Base-by-base conservation (phyloP, 805 yeast species). In the Monosporozyma yasuniensis region DNA sequence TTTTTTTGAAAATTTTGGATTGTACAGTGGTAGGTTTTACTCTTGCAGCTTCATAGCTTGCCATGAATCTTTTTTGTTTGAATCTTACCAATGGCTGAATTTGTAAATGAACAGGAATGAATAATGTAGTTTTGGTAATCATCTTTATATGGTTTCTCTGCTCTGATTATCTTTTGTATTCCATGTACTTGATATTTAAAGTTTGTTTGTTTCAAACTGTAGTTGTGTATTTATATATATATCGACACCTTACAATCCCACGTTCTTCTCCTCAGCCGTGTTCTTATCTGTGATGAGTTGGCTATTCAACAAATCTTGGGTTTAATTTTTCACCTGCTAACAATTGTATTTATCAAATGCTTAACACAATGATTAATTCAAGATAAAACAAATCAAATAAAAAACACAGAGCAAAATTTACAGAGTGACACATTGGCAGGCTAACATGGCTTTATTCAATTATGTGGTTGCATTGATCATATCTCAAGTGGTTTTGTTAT, bases 401-500 rank as follows among this genome's bases (percentile, higher is more conserved):
- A 25, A 25, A n/a, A n/a, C n/a, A n/a, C n/a, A n/a, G 27, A 25
- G 7, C 18, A 5, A 12, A 14, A 8, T 5, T 16, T 14, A 7
- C 35, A 32, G 14, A 32, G n/a, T 32, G 35, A 32, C 16, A 32
- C 18, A 12, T 32, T n/a, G 16, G 4, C 16, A 32, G n/a, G 35
- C n/a, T 16, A 12, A 4, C 11, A 18, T 18, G 7, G 22, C 39
- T 5, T 19, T 52, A 10, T 14, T 34, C 42, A 39, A 21, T 22
- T 39, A 21, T 9, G n/a, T 39, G n/a, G 7, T 39, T 21, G 42
- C 42, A 9, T n/a, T 39, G 27, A 21, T 39, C 14, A 39, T 39
- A 12, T 39, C 21, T 8, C 59, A 56, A 25, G 55, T 63, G 2
- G 44, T 57, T 6, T 48, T 63, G 12, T 49, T 63, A 7, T 46